These are phyloP conservation scores for Ceratobasidium theobromae DNA, from an alignment of 1,284 basidiomycete genomes.

Conservation along the genomic window DNA sequence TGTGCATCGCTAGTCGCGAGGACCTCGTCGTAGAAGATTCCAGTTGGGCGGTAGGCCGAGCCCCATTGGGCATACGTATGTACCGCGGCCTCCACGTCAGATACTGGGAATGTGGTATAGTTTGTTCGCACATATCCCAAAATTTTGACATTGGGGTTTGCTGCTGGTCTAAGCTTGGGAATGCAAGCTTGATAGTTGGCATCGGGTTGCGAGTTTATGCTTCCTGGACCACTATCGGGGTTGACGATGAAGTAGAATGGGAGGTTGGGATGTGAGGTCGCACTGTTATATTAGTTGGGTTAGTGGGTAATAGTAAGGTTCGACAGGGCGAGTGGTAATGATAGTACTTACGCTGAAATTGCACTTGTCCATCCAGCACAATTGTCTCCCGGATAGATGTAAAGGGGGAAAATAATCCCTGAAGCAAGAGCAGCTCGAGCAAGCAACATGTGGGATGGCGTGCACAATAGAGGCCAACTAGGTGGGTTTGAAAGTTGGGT, in stretches of 20 bases:
- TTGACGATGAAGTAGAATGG: conserved; percentile 46
- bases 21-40: conserved; percentile 48
- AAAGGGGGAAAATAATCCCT: conserved; percentile 21
- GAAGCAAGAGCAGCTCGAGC: conserved; percentile 27
- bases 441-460: conserved; percentile 18
- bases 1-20: not conserved
- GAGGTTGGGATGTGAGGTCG: conserved; percentile 40
- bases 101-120: conserved; percentile 37
- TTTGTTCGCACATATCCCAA: conserved; percentile 45
- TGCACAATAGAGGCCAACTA: too few relatives aligned
- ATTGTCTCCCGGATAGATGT: conserved; percentile 20
- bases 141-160: conserved; percentile 42
- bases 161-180: conserved; percentile 36
- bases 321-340: not conserved
- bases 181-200: conserved; percentile 44
- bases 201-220: conserved; percentile 40
- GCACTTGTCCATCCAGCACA: conserved; percentile 10
- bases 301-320: conserved; percentile 41
- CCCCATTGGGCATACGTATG: conserved; percentile 45
- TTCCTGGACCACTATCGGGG: conserved; percentile 45
- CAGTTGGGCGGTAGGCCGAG: conserved; percentile 41
- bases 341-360: conserved; percentile 22
- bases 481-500: not conserved
- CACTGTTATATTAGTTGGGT: conserved; percentile 39
- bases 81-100: conserved; percentile 42